Conservation (phyloP, 495 filamentous ascomycete genomes). For the Achaetomiella virescens region DNA sequence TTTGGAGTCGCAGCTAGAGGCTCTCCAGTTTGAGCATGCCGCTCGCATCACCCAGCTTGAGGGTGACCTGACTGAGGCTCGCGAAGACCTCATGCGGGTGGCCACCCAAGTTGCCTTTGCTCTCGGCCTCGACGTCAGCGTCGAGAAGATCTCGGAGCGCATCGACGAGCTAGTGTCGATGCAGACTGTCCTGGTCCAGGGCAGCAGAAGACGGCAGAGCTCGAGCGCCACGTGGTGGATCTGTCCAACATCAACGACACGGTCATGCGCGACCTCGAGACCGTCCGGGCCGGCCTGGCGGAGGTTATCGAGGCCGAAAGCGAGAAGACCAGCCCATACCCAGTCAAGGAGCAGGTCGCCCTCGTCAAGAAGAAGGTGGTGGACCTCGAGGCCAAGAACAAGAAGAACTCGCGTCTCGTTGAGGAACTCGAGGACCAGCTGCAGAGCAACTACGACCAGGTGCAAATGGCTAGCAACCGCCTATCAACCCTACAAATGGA, state of each 20-base stretch:
- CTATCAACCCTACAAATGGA: conserved; percentile 67
- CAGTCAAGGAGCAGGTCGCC: conserved; percentile 62
- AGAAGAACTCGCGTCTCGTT: conserved; percentile 83
- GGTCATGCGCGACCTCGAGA: conserved; percentile 49
- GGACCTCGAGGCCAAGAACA: conserved; percentile 54
- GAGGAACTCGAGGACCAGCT: conserved; percentile 97
- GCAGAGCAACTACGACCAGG: conserved; percentile 89
- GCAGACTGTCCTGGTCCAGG: conserved; percentile 43
- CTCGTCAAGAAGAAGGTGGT: conserved; percentile 67
- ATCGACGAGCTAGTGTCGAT: conserved; percentile 46
- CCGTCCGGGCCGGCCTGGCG: conserved; percentile 41
- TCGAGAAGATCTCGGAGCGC: conserved; percentile 49
- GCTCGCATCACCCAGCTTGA: conserved; percentile 56
- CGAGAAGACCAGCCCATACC: conserved; percentile 41
- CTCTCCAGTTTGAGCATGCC: conserved; percentile 51
- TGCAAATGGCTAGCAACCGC: conserved; percentile 73
- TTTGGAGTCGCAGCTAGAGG: conserved; percentile 38
- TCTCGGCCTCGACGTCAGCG: conserved; percentile 47
- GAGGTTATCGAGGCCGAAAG: conserved; percentile 38
- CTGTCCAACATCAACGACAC: conserved; percentile 49
- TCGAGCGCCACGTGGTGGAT: conserved; percentile 44
- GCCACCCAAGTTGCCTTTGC: conserved; percentile 49
- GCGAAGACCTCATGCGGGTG: conserved; percentile 61
- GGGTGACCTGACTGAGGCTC: conserved; percentile 62
- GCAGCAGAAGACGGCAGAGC: conserved; percentile 49